Percentiles rank a stretch among this genome's conserved stretches.
Conservation (phyloP, 805 yeast species). For the Schizosaccharomyces lindneri region DNA sequence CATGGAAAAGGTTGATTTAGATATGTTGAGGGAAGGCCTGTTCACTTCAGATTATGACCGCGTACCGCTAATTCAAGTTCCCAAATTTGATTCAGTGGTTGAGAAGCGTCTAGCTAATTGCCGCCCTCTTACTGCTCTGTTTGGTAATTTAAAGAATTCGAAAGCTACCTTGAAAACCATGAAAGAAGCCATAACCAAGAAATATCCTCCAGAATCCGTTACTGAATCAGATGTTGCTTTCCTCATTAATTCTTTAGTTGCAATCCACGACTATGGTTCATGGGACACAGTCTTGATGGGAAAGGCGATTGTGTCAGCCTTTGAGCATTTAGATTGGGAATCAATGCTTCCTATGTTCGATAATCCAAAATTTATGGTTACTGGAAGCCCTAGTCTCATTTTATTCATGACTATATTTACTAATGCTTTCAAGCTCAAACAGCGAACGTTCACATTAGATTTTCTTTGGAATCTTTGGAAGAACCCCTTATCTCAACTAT, state of each 20-base stretch:
- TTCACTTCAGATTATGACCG: constrained; percentile 5
- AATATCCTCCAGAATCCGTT: constrained; percentile 1
- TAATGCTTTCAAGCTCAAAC: constrained; percentile 4
- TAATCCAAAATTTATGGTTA: constrained; percentile 4
- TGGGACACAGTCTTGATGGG: background rate
- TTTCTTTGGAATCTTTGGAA: constrained; percentile 5
- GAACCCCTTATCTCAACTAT: constrained; percentile 3
- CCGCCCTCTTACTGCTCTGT: background rate
- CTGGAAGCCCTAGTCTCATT: constrained; percentile 4
- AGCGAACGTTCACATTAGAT: constrained; percentile 5
- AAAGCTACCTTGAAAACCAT: background rate
- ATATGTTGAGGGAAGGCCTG: background rate
- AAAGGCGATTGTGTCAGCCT: constrained; percentile 4
- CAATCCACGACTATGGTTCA: background rate
- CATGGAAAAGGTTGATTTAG: background rate
- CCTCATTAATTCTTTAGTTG: constrained; percentile 1
- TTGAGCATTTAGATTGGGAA: constrained; percentile 2
- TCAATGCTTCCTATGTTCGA: background rate
- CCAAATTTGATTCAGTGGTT: constrained; percentile 2
- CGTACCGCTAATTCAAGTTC: constrained; percentile 3
- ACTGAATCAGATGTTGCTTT: constrained; percentile 4
- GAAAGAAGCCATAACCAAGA: background rate
- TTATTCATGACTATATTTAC: constrained; percentile 4
- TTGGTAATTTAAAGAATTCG: background rate
- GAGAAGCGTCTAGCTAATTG: background rate